Percentiles rank a stretch among this genome's conserved stretches.
Evolutionary conservation across 2,329 filamentous ascomycete species (phyloP).

Genomic region (Verticillium alfalfae): DNA sequence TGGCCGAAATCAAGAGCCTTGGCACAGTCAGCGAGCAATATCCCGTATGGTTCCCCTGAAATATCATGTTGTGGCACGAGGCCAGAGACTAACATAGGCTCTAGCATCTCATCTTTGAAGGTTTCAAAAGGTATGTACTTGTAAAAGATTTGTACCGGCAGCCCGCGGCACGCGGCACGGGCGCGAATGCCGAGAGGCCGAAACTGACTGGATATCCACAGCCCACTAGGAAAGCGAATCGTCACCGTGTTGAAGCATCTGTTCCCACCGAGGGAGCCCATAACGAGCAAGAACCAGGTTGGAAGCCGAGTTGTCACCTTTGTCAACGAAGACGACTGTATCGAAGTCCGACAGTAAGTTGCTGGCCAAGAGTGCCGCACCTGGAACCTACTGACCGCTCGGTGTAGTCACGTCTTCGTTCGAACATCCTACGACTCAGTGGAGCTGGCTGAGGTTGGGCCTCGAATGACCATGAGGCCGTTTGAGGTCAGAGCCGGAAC

Average conservation of each 20-base stretch:
- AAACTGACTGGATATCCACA: conserved; percentile 27
- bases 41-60: conserved; percentile 34
- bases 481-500: conserved; percentile 93
- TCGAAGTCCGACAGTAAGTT: conserved; percentile 66
- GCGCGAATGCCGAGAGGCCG: background rate
- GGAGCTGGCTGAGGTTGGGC: conserved; percentile 75
- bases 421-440: conserved; percentile 85
- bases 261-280: conserved; percentile 81
- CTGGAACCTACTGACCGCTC: background rate
- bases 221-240: conserved; percentile 72
- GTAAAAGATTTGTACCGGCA: background rate
- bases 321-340: conserved; percentile 62
- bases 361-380: background rate
- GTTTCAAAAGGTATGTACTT: conserved; percentile 50
- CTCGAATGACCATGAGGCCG: conserved; percentile 71
- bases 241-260: conserved; percentile 90
- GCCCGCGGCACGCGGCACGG: background rate
- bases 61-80: background rate
- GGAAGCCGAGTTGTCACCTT: conserved; percentile 89
- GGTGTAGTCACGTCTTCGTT: conserved; percentile 66
- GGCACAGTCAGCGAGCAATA: conserved; percentile 91
- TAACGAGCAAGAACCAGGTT: conserved; percentile 66
- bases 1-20: conserved; percentile 87
- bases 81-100: background rate
- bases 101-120: conserved; percentile 83